Evolutionary conservation across 176 grass and related monocot genomes (phyloP), one percentile per base, ranked within the genome.

Genomic region (Bolboschoenus planiculmis): DNA sequence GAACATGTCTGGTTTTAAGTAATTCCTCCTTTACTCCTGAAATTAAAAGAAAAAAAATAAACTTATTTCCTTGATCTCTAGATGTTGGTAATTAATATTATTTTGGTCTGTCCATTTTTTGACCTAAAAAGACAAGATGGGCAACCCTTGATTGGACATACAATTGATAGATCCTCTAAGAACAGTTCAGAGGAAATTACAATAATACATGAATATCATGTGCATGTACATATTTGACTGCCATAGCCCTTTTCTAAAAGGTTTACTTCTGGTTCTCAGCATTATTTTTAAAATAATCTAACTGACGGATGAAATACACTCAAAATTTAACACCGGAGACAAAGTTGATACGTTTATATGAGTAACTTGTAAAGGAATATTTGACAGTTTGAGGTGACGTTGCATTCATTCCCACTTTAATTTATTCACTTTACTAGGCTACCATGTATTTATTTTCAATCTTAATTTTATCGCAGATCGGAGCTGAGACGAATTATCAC

Each of bases 381-480:
- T 75, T 75, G 24, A 75, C 23, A 8, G n/a, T n/a, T n/a, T n/a
- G n/a, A n/a, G 1, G 10, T 7, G 11, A 16, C 9, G 8, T 48
- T 30, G 26, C 46, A 18, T 75, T 30, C 23, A 75, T 42, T 70
- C 34, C 71, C 71, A 31, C 13, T 48, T 11, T 18, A 47, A 46
- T 74, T 21, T 37, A 68, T 50, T 50, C 71, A 48, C 29, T 40
- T 8, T 30, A 48, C 15, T 36, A 15, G 39, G 31, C 26, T 57
- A 47, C 36, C 18, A 51, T 47, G 57, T 64, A 56, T 5, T 33
- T 64, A 24, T 64, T 39, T 85, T 43, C 4, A 34, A 68, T 57
- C 33, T 56, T 10, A 75, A 50, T 75, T 39, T 14, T 29, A 50
- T 81, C 91, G 15, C 72, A 98, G 95, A 91, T 94, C 60, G 81